Percentiles rank a stretch among this genome's conserved stretches.
These are phyloP conservation scores for Akebia trifoliata DNA, from an alignment of 164 flowering plant genomes.

Conservation along the genomic window DNA sequence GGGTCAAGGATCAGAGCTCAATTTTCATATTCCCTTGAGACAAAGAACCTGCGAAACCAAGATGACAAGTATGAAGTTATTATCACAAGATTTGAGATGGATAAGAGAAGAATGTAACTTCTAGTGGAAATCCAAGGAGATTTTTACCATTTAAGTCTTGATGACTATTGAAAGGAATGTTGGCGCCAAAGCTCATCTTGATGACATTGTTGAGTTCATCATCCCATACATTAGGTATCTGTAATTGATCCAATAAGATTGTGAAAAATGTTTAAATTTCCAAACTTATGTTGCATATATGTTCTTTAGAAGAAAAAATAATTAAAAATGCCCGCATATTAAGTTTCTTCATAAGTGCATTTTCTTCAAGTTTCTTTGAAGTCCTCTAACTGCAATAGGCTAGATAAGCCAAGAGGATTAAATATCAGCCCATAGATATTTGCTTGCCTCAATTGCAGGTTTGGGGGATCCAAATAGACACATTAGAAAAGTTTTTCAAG, in stretches of 20 bases:
- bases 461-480: no score
- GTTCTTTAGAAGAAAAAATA: no score
- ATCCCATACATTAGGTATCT: conserved; percentile 73
- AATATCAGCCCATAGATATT: no score
- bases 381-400: no score
- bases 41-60: conserved; percentile 36
- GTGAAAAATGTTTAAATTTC: not conserved
- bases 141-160: conserved; percentile 49
- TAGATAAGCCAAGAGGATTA: no score
- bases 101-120: not conserved
- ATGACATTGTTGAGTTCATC: conserved; percentile 73
- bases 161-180: conserved; percentile 35
- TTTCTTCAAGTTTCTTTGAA: no score
- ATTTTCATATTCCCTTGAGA: conserved; percentile 54
- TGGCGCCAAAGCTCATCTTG: conserved; percentile 53
- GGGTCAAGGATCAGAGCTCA: conserved; percentile 39
- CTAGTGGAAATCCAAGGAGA: not conserved
- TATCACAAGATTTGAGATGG: not conserved
- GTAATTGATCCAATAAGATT: conserved; percentile 1
- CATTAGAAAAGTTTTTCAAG: no score
- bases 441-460: no score
- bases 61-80: not conserved
- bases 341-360: no score
- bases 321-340: no score
- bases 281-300: not conserved